These are phyloP conservation scores for Tulasnella sp. DNA, from an alignment of 768 basidiomycete species.

Conservation along the genomic window DNA sequence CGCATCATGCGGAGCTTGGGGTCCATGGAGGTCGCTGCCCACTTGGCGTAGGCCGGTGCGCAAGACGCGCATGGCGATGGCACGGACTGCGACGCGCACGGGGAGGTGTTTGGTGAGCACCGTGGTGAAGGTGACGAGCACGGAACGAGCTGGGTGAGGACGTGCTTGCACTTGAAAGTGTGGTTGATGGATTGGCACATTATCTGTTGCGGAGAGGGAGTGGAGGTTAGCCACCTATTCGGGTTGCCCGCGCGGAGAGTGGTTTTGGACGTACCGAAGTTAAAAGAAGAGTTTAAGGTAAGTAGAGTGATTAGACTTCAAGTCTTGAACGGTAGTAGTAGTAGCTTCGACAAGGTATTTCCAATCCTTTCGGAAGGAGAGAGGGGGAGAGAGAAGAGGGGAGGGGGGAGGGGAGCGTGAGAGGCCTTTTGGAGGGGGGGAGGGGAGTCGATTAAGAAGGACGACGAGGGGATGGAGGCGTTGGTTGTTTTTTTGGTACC, in stretches of 20 bases:
- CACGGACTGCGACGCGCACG: not conserved
- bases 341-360: too few species aligned
- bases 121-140: not conserved
- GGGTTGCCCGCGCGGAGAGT: not conserved
- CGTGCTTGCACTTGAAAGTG: constrained; percentile 13
- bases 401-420: not conserved
- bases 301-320: not conserved
- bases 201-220: not conserved
- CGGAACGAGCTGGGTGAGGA: constrained; percentile 1
- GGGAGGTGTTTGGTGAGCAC: not conserved
- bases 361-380: not conserved
- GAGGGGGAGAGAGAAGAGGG: not conserved
- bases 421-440: not conserved
- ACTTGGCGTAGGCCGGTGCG: constrained; percentile 12
- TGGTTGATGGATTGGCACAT: constrained; percentile 8
- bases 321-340: not conserved
- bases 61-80: not conserved
- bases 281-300: not conserved
- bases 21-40: constrained; percentile 3
- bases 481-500: not conserved
- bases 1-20: not conserved
- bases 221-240: not conserved
- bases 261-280: not conserved
- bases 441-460: not conserved
- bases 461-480: not conserved